Evolutionary conservation across 176 grass and related monocot species (phyloP).

Genomic region (Miscanthus lutarioriparius): DNA sequence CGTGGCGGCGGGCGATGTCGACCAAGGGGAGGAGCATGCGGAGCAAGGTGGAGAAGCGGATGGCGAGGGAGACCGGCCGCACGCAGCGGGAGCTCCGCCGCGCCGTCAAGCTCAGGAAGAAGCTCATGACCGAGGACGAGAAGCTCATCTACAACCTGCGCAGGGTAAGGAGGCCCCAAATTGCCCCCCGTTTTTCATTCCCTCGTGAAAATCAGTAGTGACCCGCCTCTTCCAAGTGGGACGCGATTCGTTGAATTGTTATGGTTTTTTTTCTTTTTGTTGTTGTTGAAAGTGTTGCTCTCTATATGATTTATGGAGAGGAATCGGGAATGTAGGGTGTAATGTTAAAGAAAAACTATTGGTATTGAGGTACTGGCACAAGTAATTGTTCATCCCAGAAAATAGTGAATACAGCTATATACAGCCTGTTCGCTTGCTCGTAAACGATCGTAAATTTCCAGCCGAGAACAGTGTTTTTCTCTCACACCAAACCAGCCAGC

Average conservation of each 20-base stretch:
- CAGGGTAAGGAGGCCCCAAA: slow-evolving; percentile 41
- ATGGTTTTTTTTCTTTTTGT: too few species aligned
- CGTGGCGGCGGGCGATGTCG: slow-evolving; percentile 64
- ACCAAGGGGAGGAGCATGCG: slow-evolving; percentile 81
- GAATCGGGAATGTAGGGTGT: not conserved
- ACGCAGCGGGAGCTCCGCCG: slow-evolving; percentile 83
- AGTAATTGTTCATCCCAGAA: not conserved
- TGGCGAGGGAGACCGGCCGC: slow-evolving; percentile 84
- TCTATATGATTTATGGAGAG: not conserved
- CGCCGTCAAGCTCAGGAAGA: slow-evolving; percentile 88
- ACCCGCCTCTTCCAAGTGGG: not conserved
- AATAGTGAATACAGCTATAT: not conserved
- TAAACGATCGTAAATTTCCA: too few species aligned
- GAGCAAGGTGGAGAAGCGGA: slow-evolving; percentile 97
- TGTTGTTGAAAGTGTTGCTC: not conserved
- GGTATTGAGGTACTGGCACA: not conserved
- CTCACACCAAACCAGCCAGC: too few species aligned
- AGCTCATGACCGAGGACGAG: slow-evolving; percentile 97
- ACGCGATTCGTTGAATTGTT: too few species aligned
- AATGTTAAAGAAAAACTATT: not conserved
- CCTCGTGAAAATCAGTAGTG: not conserved
- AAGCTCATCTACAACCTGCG: slow-evolving; percentile 84
- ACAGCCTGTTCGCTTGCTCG: too few species aligned
- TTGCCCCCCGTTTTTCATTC: not conserved
- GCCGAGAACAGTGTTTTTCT: too few species aligned